These are phyloP conservation scores for Clarireedia paspali DNA, from an alignment of 2,329 filamentous ascomycete species.

Conservation along the genomic window DNA sequence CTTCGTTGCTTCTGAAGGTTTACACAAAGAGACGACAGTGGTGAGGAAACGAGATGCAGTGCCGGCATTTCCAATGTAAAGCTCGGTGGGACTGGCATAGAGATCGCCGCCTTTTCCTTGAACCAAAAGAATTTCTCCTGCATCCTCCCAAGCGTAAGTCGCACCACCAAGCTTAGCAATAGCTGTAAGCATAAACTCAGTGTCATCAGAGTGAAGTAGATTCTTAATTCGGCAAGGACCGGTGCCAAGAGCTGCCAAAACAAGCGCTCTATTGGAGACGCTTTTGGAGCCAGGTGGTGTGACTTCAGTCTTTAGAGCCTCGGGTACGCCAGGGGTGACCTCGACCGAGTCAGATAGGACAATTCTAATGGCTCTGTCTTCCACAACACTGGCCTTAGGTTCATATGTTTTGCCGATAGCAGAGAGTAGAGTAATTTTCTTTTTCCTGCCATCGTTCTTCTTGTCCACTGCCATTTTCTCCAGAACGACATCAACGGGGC, in stretches of 20 bases:
- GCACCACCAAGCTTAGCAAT: slow-evolving; percentile 77
- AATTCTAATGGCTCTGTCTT: slow-evolving; percentile 74
- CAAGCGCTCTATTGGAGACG: slow-evolving; percentile 88
- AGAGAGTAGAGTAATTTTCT: slow-evolving; percentile 90
- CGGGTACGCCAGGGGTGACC: slow-evolving; percentile 64
- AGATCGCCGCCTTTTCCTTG: slow-evolving; percentile 85
- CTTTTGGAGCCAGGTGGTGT: slow-evolving; percentile 94
- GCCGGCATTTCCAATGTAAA: slow-evolving; percentile 94
- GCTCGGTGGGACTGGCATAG: slow-evolving; percentile 62
- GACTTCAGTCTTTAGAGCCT: slow-evolving; percentile 61
- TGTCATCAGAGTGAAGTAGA: slow-evolving; percentile 91
- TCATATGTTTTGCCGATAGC: slow-evolving; percentile 86
- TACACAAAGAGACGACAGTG: slow-evolving; percentile 79
- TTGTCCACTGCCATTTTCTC: slow-evolving; percentile 97
- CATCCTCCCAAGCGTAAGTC: slow-evolving; percentile 87
- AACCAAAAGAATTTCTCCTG: slow-evolving; percentile 84
- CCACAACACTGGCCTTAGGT: slow-evolving; percentile 80
- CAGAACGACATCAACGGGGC: slow-evolving; percentile 77
- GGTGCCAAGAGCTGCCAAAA: slow-evolving; percentile 84
- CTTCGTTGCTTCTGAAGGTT: slow-evolving; percentile 47
- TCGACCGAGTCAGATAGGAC: slow-evolving; percentile 73
- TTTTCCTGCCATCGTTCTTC: slow-evolving; percentile 92
- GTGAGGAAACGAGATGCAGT: slow-evolving; percentile 94
- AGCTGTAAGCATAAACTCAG: slow-evolving; percentile 95
- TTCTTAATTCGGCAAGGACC: slow-evolving; percentile 87